Conservation (phyloP, 805 yeast genomes). For the Wickerhamiella lipophila region DNA sequence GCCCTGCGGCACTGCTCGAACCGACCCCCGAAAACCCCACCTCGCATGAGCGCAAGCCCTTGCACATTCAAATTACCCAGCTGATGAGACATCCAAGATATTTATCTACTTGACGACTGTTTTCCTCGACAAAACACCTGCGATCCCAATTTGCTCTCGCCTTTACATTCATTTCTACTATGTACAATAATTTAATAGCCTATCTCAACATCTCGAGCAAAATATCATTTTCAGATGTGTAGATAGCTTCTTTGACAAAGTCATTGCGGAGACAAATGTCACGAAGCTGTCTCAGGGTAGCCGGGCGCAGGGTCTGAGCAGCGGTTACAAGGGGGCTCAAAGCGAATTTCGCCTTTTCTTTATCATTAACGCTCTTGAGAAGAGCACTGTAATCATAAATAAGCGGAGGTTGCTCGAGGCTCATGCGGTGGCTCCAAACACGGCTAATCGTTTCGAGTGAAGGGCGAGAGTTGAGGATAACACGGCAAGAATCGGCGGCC, state of each 20-base stretch:
- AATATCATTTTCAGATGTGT: background rate
- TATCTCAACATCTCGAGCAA: background rate
- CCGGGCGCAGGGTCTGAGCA: background rate
- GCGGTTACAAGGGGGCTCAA: background rate
- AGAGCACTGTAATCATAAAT: background rate
- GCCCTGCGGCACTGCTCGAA: no score
- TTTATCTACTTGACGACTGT: no score
- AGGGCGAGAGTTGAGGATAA: slow-evolving; percentile 16
- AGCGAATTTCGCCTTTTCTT: slow-evolving; percentile 1
- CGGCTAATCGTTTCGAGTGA: background rate
- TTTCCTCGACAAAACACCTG: no score
- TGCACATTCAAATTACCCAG: no score
- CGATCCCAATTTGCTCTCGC: no score
- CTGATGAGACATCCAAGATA: no score
- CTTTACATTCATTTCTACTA: background rate
- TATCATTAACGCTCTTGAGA: background rate
- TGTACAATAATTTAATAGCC: background rate
- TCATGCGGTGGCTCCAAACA: background rate
- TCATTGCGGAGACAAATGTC: background rate
- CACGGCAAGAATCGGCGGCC: slow-evolving; percentile 18
- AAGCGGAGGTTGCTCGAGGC: background rate
- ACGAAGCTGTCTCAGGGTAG: background rate
- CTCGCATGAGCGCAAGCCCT: no score
- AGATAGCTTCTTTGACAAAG: background rate
- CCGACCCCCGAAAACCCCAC: no score